Conservation (phyloP, 345 rosid genomes). For the Hibiscus trionum region DNA sequence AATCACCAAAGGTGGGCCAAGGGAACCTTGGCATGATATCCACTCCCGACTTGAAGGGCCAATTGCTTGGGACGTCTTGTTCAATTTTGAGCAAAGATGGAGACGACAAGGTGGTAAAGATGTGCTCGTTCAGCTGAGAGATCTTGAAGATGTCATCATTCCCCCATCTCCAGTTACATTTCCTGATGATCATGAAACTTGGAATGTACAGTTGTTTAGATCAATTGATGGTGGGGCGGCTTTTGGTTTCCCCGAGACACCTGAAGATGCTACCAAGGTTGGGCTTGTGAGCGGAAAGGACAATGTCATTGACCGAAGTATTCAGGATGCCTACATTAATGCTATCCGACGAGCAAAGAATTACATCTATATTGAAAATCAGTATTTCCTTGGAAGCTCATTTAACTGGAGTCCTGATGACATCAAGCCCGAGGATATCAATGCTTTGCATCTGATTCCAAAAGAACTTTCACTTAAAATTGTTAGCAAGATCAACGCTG, state of each 20-base stretch:
- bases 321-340: slow-evolving; percentile 89
- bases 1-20: slow-evolving; percentile 91
- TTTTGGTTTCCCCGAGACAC: slow-evolving; percentile 92
- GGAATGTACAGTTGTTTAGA: slow-evolving; percentile 93
- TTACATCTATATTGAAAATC: slow-evolving; percentile 89
- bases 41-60: slow-evolving; percentile 98
- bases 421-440: slow-evolving; percentile 83
- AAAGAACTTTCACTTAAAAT: slow-evolving; percentile 96
- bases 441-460: slow-evolving; percentile 80
- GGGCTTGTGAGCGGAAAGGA: slow-evolving; percentile 98
- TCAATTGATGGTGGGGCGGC: slow-evolving; percentile 99
- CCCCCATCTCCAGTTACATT: slow-evolving; percentile 84
- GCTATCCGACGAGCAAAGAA: slow-evolving; percentile 93
- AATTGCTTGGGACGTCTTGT: slow-evolving; percentile 93
- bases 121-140: slow-evolving; percentile 66
- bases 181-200: slow-evolving; percentile 70
- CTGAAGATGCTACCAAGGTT: slow-evolving; percentile 90
- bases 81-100: slow-evolving; percentile 96
- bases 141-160: slow-evolving; percentile 61
- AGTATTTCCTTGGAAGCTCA: slow-evolving; percentile 94
- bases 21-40: slow-evolving; percentile 99
- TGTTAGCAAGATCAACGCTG: slow-evolving; percentile 83
- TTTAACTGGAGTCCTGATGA: slow-evolving; percentile 71
- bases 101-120: slow-evolving; percentile 88
- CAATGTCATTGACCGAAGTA: slow-evolving; percentile 87